phyloP scores from a whole-genome alignment of 129 eudicot species.

The Oenanthe sinensis region DNA sequence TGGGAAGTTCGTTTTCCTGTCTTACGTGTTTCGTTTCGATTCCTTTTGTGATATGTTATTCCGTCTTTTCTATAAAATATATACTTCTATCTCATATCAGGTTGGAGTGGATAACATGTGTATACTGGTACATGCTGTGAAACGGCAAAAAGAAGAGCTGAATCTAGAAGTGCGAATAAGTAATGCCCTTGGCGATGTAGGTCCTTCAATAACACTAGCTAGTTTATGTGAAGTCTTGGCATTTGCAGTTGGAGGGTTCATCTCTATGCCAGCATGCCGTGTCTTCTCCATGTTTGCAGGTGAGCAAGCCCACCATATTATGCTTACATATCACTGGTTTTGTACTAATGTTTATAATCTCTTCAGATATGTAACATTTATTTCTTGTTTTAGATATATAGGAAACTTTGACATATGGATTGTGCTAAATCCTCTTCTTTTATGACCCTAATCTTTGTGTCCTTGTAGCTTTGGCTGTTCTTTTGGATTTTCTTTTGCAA shows the following conservation, averaged over 20 bases:
- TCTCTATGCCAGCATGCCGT: constrained; percentile 70
- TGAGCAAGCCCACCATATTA: constrained; percentile 2
- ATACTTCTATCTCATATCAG: constrained; percentile 17
- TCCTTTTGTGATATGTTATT: neutral
- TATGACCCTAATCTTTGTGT: neutral
- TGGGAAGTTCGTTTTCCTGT: neutral
- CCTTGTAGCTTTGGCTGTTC: constrained; percentile 54
- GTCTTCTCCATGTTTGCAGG: constrained; percentile 82
- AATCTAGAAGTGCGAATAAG: constrained; percentile 54
- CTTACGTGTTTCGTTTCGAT: neutral
- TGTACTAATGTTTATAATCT: neutral
- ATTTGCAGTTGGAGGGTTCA: constrained; percentile 70
- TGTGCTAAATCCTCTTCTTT: neutral
- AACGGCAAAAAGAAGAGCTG: constrained; percentile 42
- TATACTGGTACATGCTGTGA: constrained; percentile 60
- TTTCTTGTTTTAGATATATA: neutral
- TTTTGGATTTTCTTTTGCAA: constrained; percentile 67
- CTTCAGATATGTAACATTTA: neutral
- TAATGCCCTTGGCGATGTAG: constrained; percentile 65
- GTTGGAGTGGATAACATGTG: constrained; percentile 83
- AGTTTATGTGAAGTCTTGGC: constrained; percentile 63
- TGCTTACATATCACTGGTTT: neutral
- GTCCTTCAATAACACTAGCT: constrained; percentile 66
- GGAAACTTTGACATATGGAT: neutral
- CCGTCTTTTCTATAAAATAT: neutral